phyloP scores from a whole-genome alignment of 2,329 filamentous ascomycete genomes.

The Trichoderma sp. region DNA sequence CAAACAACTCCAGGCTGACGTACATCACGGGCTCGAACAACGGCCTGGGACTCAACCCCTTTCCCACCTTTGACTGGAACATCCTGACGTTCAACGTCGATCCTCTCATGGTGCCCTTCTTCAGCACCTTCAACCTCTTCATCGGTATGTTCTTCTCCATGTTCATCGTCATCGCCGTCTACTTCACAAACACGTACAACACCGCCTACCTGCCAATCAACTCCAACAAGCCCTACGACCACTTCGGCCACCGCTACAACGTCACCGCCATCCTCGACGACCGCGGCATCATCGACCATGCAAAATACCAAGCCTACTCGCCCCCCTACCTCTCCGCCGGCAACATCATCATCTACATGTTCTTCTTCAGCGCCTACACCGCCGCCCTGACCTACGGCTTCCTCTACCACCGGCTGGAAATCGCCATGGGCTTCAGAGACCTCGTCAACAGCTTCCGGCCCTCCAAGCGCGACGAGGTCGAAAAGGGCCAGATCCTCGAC shows the following conservation, averaged over 20 bases:
- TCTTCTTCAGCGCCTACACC: conserved; percentile 18
- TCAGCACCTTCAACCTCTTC: conserved; percentile 44
- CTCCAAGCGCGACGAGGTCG: conserved; percentile 7
- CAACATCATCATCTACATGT: conserved; percentile 43
- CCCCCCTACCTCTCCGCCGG: conserved; percentile 48
- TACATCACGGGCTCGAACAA: conserved; percentile 46
- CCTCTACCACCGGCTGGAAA: conserved; percentile 19
- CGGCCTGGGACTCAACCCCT: conserved; percentile 43
- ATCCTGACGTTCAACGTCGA: conserved; percentile 42
- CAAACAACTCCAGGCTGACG: conserved; percentile 44
- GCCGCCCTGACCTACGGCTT: conserved; percentile 19
- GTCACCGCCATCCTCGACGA: conserved; percentile 30
- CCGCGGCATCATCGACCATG: conserved; percentile 42
- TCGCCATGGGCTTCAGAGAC: conserved; percentile 19
- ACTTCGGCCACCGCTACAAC: conserved; percentile 43
- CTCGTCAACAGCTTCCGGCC: conserved; percentile 24
- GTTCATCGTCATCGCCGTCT: conserved; percentile 44
- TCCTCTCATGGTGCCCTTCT: conserved; percentile 41
- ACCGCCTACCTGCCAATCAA: conserved; percentile 51
- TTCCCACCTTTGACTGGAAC: conserved; percentile 47
- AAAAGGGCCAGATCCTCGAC: conserved; percentile 32
- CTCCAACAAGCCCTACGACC: conserved; percentile 45
- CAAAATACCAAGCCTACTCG: conserved; percentile 46
- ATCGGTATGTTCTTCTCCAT: conserved; percentile 40
- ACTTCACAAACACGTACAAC: conserved; percentile 47